These are phyloP conservation scores for Lomentospora prolificans DNA, from an alignment of 2,329 filamentous ascomycete species.

Conservation along the genomic window DNA sequence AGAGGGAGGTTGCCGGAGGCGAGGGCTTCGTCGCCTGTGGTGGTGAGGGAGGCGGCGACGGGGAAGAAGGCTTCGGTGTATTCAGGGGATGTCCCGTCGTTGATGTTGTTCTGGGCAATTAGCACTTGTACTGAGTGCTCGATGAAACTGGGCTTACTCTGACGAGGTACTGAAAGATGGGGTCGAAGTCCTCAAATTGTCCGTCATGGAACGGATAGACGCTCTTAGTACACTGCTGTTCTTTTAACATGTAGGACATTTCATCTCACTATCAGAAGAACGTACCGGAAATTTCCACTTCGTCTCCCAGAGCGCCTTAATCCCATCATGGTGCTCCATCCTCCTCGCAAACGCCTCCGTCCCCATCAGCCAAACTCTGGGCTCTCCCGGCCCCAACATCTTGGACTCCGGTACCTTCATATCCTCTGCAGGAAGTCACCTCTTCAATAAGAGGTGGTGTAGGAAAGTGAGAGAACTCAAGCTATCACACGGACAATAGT, in stretches of 20 bases:
- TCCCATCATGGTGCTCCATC: constrained; percentile 49
- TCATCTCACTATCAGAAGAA: constrained; percentile 4
- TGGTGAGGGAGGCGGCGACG: constrained; percentile 46
- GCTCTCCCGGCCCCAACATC: constrained; percentile 1
- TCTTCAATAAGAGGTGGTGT: no score
- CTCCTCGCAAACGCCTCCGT: constrained; percentile 28
- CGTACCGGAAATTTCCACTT: constrained; percentile 62
- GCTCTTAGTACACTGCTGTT: constrained; percentile 42
- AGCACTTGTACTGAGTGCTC: not conserved
- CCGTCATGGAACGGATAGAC: constrained; percentile 71
- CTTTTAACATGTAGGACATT: not conserved
- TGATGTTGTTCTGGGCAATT: constrained; percentile 40
- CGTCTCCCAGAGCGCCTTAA: constrained; percentile 60
- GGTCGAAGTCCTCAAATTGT: constrained; percentile 56
- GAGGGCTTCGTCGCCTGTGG: constrained; percentile 40
- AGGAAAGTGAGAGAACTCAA: no score
- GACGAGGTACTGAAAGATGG: constrained; percentile 55
- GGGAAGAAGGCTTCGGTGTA: constrained; percentile 58
- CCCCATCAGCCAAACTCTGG: constrained; percentile 32
- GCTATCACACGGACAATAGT: not conserved
- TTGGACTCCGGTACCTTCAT: not conserved
- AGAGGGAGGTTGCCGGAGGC: constrained; percentile 35
- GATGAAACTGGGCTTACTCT: constrained; percentile 26
- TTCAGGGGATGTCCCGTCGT: constrained; percentile 53
- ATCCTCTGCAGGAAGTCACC: no score